These are phyloP conservation scores for Asterochloris erici DNA, from an alignment of 139 green algal genomes.

Conservation along the genomic window DNA sequence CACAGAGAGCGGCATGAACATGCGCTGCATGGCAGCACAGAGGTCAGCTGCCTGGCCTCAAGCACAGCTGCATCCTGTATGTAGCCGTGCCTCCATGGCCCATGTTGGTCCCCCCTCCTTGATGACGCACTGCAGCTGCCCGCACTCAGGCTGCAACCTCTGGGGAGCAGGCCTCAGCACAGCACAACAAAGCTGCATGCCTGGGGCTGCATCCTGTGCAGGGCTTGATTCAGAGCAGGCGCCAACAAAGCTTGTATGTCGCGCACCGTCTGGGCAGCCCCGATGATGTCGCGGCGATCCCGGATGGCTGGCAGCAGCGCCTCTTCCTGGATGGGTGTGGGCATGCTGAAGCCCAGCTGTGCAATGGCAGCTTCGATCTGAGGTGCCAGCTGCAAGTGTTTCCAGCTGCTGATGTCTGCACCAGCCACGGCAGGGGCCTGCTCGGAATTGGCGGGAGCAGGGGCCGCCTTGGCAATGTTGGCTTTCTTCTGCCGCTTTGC, in stretches of 20 bases:
- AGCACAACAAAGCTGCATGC: no score
- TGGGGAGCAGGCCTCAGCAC: no score
- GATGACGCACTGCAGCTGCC: no score
- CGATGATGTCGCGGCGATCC: constrained; percentile 83
- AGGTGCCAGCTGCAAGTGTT: constrained; percentile 27
- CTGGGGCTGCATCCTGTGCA: not conserved
- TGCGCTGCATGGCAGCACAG: not conserved
- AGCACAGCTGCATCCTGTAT: not conserved
- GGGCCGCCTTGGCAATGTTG: not conserved
- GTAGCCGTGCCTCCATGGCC: not conserved
- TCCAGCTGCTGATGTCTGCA: constrained; percentile 29
- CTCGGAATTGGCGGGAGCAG: not conserved
- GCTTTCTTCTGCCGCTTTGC: not conserved
- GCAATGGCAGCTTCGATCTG: constrained; percentile 18
- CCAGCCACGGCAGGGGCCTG: not conserved
- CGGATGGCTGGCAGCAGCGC: constrained; percentile 67
- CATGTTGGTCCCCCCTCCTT: not conserved
- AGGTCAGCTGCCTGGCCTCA: not conserved
- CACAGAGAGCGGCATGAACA: no score
- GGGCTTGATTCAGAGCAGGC: not conserved
- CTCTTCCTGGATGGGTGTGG: constrained; percentile 78
- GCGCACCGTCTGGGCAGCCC: constrained; percentile 87
- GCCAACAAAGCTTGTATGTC: not conserved
- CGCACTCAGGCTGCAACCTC: no score
- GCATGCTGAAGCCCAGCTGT: constrained; percentile 51